Conservation (phyloP, 164 flowering plant species). For the Macadamia tetraphylla region DNA sequence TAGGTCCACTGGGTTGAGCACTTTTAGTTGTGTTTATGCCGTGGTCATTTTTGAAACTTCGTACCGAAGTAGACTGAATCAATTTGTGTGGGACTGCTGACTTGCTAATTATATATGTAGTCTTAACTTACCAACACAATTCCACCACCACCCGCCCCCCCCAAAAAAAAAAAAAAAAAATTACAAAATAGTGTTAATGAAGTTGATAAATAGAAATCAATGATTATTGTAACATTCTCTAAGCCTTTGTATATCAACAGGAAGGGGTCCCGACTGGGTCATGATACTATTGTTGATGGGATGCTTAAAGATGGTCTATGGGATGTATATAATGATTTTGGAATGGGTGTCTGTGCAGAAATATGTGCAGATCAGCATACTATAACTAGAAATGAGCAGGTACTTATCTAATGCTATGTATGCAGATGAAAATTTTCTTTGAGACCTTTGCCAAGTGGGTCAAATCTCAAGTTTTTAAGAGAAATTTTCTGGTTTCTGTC, state of each 20-base stretch:
- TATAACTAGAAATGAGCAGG: constrained; percentile 73
- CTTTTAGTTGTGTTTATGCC: no score
- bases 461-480: neutral
- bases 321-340: constrained; percentile 71
- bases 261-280: constrained; percentile 67
- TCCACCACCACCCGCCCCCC: neutral
- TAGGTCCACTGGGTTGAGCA: no score
- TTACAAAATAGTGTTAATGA: neutral
- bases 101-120: neutral
- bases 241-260: constrained; percentile 26
- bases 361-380: constrained; percentile 52
- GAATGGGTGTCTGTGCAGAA: constrained; percentile 74
- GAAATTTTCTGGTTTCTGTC: neutral
- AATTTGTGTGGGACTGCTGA: neutral
- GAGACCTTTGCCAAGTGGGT: neutral
- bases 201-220: neutral
- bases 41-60: neutral
- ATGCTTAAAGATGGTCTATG: constrained; percentile 78
- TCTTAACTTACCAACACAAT: neutral
- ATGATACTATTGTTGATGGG: constrained; percentile 71
- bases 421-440: neutral
- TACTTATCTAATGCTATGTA: constrained; percentile 13
- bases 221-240: neutral
- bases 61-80: neutral
- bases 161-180: no score